Percentiles rank a stretch among this genome's conserved stretches.
phyloP scores from a whole-genome alignment of 1,139 yeast genomes.

The Nakaseomyces sp. region DNA sequence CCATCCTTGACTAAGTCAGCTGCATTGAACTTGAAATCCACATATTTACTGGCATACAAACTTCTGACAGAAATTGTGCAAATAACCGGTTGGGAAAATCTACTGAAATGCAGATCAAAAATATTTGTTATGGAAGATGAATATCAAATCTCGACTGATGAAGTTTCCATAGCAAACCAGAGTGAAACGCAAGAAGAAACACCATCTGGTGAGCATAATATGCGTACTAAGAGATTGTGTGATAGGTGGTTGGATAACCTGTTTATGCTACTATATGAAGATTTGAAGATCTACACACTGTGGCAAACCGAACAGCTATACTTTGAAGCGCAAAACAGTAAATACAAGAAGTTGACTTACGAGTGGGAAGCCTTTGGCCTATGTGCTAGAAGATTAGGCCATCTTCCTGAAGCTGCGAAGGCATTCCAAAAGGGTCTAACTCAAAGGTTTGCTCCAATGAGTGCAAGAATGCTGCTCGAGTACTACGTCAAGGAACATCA shows the following conservation, averaged over 20 bases:
- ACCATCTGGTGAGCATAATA: slow-evolving; percentile 1
- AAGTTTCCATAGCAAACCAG: slow-evolving; percentile 33
- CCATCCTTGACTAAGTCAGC: slow-evolving; percentile 69
- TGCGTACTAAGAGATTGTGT: slow-evolving; percentile 61
- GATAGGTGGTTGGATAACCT: slow-evolving; percentile 95
- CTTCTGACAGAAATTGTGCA: slow-evolving; percentile 68
- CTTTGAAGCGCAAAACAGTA: slow-evolving; percentile 73
- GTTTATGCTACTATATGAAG: slow-evolving; percentile 87
- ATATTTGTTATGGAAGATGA: slow-evolving; percentile 98
- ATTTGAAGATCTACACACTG: slow-evolving; percentile 78
- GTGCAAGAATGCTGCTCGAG: slow-evolving; percentile 65
- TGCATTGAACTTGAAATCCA: slow-evolving; percentile 75
- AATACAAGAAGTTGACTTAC: slow-evolving; percentile 66
- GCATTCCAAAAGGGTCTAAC: slow-evolving; percentile 71
- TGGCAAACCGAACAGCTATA: slow-evolving; percentile 92
- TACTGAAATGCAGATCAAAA: slow-evolving; percentile 73
- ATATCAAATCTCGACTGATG: slow-evolving; percentile 33
- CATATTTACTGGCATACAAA: slow-evolving; percentile 79
- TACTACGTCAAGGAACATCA: slow-evolving; percentile 42
- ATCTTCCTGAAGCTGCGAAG: slow-evolving; percentile 71
- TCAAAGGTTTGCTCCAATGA: slow-evolving; percentile 71
- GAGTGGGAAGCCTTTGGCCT: slow-evolving; percentile 94
- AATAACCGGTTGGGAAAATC: slow-evolving; percentile 83
- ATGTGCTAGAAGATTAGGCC: slow-evolving; percentile 76
- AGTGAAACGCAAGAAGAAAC: neutral